Conservation (phyloP, 2,329 filamentous ascomycete genomes). For the Nannizziopsis arthrosporioides region DNA sequence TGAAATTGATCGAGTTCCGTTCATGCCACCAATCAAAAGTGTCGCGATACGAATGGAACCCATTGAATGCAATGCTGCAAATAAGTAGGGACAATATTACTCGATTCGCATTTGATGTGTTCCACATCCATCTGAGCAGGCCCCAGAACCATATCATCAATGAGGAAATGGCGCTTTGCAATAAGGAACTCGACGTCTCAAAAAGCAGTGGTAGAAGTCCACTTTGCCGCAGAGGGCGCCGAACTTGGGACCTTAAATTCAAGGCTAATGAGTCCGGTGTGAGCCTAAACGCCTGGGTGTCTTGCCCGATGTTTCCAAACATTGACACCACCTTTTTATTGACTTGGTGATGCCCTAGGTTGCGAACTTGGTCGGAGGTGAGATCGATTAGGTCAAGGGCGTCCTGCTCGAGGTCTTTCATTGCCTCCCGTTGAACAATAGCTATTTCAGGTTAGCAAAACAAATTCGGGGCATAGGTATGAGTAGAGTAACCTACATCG, state of each 20-base stretch:
- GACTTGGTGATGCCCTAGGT: constrained; percentile 35
- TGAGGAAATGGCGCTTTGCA: constrained; percentile 62
- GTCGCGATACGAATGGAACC: constrained; percentile 62
- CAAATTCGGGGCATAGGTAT: background rate
- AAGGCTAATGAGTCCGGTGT: constrained; percentile 23
- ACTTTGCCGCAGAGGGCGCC: constrained; percentile 49
- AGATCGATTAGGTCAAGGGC: constrained; percentile 40
- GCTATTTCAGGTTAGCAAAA: constrained; percentile 20
- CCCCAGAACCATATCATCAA: constrained; percentile 67
- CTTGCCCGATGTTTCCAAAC: constrained; percentile 38
- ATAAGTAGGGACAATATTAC: constrained; percentile 59
- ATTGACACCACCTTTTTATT: constrained; percentile 40
- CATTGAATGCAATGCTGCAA: constrained; percentile 59
- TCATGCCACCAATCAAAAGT: constrained; percentile 75
- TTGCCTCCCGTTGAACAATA: constrained; percentile 53
- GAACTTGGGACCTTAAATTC: constrained; percentile 27
- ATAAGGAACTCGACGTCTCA: constrained; percentile 60
- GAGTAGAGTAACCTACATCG: constrained; percentile 25
- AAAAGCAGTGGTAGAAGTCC: constrained; percentile 57
- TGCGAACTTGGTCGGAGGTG: constrained; percentile 39
- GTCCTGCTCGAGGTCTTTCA: constrained; percentile 51
- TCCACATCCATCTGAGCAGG: constrained; percentile 52
- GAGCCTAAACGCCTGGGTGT: constrained; percentile 32
- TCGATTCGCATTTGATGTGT: constrained; percentile 59
- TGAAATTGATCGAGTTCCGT: constrained; percentile 65